Percentiles rank a stretch among this genome's conserved stretches.
These are phyloP conservation scores for Venustampulla echinocandica DNA, from an alignment of 495 filamentous ascomycete genomes.

Conservation along the genomic window DNA sequence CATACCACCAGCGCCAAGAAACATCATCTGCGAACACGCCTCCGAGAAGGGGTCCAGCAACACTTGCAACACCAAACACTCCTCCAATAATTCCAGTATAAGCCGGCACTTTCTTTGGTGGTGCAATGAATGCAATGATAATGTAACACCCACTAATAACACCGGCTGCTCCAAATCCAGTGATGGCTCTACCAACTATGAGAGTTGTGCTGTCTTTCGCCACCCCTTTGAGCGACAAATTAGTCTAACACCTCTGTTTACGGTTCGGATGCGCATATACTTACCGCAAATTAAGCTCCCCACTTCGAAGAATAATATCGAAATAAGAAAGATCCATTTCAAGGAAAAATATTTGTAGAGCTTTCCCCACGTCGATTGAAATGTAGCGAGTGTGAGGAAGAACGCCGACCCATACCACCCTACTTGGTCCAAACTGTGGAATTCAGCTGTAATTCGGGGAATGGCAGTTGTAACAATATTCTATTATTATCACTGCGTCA, in stretches of 20 bases:
- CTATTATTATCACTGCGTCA: too few species aligned
- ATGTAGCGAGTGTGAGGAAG: slow-evolving; percentile 34
- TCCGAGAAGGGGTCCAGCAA: slow-evolving; percentile 46
- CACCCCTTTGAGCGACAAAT: too few species aligned
- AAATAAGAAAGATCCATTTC: slow-evolving; percentile 51
- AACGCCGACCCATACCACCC: slow-evolving; percentile 45
- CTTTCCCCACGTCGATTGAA: slow-evolving; percentile 67
- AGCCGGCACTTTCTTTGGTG: slow-evolving; percentile 44
- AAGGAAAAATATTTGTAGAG: slow-evolving; percentile 46
- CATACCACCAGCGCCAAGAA: slow-evolving; percentile 36
- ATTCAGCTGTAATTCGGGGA: slow-evolving; percentile 33
- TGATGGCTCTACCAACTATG: slow-evolving; percentile 76
- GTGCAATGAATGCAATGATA: slow-evolving; percentile 68
- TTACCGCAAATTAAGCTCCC: slow-evolving; percentile 74
- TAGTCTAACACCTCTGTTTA: too few species aligned
- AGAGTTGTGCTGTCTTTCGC: slow-evolving; percentile 46
- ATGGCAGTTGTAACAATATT: slow-evolving; percentile 43
- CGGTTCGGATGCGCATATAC: slow-evolving; percentile 70
- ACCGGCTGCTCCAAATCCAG: slow-evolving; percentile 75
- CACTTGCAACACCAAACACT: slow-evolving; percentile 34
- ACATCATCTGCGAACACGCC: slow-evolving; percentile 54
- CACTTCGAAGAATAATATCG: slow-evolving; percentile 40
- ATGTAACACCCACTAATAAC: slow-evolving; percentile 74
- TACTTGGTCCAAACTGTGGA: slow-evolving; percentile 30
- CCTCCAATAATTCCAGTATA: slow-evolving; percentile 39